phyloP scores from a whole-genome alignment of 768 basidiomycete genomes.

The Naganishia vishniacii region DNA sequence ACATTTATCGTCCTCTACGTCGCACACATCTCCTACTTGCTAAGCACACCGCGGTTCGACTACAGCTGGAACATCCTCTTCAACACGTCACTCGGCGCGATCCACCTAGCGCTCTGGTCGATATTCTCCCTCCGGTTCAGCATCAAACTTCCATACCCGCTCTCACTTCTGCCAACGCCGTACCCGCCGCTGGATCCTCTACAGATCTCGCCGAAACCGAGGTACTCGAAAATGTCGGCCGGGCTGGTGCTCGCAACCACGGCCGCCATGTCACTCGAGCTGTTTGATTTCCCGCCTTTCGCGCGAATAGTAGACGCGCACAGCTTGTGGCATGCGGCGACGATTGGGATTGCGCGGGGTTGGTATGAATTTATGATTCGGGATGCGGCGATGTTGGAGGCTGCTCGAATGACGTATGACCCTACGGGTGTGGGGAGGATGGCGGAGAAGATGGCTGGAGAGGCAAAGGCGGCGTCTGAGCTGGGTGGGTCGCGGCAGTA shows the following conservation, averaged over 20 bases:
- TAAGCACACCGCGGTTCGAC: conserved; percentile 71
- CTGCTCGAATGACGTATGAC: conserved; percentile 16
- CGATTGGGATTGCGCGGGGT: conserved; percentile 64
- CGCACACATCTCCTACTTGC: conserved; percentile 72
- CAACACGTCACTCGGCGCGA: conserved; percentile 68
- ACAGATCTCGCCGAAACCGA: conserved; percentile 23
- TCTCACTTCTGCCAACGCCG: conserved; percentile 54
- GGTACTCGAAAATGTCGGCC: conserved; percentile 9
- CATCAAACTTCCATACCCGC: conserved; percentile 49
- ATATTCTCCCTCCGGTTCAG: conserved; percentile 55
- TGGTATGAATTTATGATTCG: conserved; percentile 83
- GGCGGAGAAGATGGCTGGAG: conserved; percentile 14
- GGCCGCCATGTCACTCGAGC: conserved; percentile 68
- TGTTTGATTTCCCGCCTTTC: conserved; percentile 85
- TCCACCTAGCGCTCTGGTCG: conserved; percentile 78
- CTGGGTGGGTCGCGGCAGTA: background rate
- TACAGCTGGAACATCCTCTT: conserved; percentile 89
- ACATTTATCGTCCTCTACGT: conserved; percentile 59
- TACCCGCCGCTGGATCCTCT: conserved; percentile 47
- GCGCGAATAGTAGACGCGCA: conserved; percentile 78
- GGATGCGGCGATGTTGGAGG: conserved; percentile 54
- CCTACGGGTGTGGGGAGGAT: background rate
- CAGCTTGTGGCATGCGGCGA: conserved; percentile 84
- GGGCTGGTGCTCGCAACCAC: conserved; percentile 60
- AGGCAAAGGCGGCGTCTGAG: background rate